Evolutionary conservation across 2,329 filamentous ascomycete genomes (phyloP).

Genomic region (Aspergillus aculeatinus): DNA sequence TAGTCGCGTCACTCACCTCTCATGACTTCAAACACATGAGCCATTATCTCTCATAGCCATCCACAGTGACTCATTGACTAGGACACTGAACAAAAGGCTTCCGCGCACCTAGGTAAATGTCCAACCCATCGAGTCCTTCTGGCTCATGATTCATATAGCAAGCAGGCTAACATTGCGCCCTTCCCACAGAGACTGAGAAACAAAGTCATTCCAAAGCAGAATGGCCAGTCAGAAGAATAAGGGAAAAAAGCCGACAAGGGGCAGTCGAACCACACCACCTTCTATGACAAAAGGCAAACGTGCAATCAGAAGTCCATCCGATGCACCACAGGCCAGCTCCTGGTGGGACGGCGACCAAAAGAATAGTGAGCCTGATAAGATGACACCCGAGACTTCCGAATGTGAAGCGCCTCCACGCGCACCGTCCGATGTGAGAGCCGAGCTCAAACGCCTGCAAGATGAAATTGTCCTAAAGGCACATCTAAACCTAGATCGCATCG

Average conservation of each 20-base stretch:
- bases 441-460: conserved; percentile 22
- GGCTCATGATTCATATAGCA: neutral
- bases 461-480: conserved; percentile 20
- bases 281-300: neutral
- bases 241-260: neutral
- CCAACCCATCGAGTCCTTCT: neutral
- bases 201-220: neutral
- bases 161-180: neutral
- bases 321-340: neutral
- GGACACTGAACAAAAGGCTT: neutral
- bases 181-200: neutral
- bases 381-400: neutral
- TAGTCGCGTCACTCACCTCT: neutral
- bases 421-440: conserved; percentile 16
- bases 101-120: neutral
- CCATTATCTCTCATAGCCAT: too few species aligned
- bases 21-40: neutral
- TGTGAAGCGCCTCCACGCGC: neutral
- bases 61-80: too few species aligned
- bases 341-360: neutral
- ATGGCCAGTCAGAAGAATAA: neutral
- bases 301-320: neutral
- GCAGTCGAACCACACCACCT: neutral
- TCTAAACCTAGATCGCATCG: conserved; percentile 1
- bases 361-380: neutral